Percentiles rank a stretch among this genome's conserved stretches.
These are phyloP conservation scores for Melanomma pulvis-pyrius DNA, from an alignment of 495 filamentous ascomycete species.

Conservation along the genomic window DNA sequence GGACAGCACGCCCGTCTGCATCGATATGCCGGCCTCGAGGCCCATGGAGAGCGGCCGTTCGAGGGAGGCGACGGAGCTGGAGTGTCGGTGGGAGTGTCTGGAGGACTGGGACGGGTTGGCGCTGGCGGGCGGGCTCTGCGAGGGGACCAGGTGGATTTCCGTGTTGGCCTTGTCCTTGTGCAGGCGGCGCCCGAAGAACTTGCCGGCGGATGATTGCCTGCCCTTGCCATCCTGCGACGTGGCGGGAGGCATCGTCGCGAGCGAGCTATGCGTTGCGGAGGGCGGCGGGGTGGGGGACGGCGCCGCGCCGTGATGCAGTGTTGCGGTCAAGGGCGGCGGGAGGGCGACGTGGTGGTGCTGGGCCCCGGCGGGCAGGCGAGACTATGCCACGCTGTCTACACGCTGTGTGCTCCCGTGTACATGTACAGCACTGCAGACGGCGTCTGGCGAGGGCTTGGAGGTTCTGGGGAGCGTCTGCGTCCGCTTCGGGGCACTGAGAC, in stretches of 20 bases:
- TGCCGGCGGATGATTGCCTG: constrained; percentile 79
- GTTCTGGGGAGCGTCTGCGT: neutral
- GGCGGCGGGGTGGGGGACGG: neutral
- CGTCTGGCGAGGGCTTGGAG: neutral
- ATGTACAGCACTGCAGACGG: too few relatives aligned
- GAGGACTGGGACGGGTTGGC: constrained; percentile 72
- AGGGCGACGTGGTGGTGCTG: neutral
- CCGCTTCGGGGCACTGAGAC: neutral
- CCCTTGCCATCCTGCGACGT: constrained; percentile 70
- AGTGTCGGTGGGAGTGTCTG: constrained; percentile 77
- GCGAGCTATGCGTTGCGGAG: constrained; percentile 9
- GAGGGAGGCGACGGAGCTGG: constrained; percentile 76
- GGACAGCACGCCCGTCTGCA: constrained; percentile 83
- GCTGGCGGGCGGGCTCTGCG: constrained; percentile 56
- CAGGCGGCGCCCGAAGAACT: constrained; percentile 79
- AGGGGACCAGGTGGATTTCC: constrained; percentile 52
- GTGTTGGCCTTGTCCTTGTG: constrained; percentile 70
- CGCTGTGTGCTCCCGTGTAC: too few relatives aligned
- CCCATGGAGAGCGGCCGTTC: constrained; percentile 59
- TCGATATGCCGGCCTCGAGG: constrained; percentile 63
- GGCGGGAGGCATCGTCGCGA: constrained; percentile 46
- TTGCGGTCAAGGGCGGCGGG: neutral
- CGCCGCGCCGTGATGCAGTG: neutral
- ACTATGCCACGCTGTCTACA: too few relatives aligned
- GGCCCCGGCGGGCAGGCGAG: neutral